Conservation (phyloP, 495 filamentous ascomycete species). For the Aspergillus bertholletiae region DNA sequence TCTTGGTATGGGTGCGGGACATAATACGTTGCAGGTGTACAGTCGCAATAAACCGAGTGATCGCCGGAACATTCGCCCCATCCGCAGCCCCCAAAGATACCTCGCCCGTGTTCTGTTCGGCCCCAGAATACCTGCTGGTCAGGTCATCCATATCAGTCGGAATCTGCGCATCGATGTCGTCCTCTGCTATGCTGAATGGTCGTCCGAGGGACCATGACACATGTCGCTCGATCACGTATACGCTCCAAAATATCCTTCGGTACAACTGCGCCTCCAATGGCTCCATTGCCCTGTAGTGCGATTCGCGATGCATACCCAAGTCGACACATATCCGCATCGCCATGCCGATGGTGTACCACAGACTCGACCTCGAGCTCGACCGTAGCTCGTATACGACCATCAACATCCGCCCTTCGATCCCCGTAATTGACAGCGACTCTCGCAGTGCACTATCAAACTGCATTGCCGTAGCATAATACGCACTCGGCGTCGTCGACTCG, state of each 20-base stretch:
- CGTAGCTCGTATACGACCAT: constrained; percentile 37
- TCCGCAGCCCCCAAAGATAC: no score
- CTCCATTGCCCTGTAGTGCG: constrained; percentile 17
- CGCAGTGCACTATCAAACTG: constrained; percentile 28
- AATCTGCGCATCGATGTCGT: no score
- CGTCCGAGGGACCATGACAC: no score
- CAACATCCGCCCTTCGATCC: constrained; percentile 39
- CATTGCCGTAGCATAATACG: constrained; percentile 23
- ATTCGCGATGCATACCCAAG: constrained; percentile 35
- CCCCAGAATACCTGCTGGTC: no score
- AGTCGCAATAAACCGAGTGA: no score
- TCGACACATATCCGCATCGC: constrained; percentile 43
- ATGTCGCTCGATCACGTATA: constrained; percentile 41
- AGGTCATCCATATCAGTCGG: no score
- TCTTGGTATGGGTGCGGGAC: no score
- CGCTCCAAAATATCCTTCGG: constrained; percentile 40
- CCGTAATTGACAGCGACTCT: constrained; percentile 30
- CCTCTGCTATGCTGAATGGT: no score
- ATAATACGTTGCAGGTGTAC: no score
- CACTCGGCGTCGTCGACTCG: constrained; percentile 21
- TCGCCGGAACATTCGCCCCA: no score
- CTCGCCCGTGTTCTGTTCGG: no score
- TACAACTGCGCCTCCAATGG: constrained; percentile 29
- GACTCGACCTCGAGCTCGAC: constrained; percentile 30
- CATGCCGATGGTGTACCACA: constrained; percentile 45